A percentile compares a stretch with the other conserved stretches of the same genome.
These are phyloP conservation scores for Spencermartinsiella ligniputridi DNA, from an alignment of 1,139 yeast genomes.

Conservation along the genomic window DNA sequence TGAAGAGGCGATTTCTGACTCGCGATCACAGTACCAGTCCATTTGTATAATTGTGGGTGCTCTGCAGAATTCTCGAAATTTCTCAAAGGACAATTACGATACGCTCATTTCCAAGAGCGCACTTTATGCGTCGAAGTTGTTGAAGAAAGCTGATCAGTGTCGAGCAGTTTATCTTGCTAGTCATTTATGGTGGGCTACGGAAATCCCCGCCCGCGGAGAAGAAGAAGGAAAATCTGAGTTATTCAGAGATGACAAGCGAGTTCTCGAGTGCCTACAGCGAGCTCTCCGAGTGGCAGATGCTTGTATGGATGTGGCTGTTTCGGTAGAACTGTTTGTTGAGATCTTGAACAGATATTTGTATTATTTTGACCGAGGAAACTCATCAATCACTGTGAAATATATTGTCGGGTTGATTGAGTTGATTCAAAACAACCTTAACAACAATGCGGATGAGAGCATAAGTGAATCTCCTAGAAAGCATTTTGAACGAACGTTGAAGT, in stretches of 20 bases:
- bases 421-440: conserved; percentile 65
- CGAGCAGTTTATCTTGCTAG: conserved; percentile 84
- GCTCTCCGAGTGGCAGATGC: conserved; percentile 89
- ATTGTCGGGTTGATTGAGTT: conserved; percentile 84
- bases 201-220: conserved; percentile 46
- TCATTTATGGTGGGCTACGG: conserved; percentile 91
- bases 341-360: conserved; percentile 80
- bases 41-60: conserved; percentile 56
- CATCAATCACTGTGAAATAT: conserved; percentile 63
- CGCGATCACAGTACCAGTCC: conserved; percentile 54
- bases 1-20: conserved; percentile 72
- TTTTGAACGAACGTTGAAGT: conserved; percentile 64
- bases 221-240: conserved; percentile 39
- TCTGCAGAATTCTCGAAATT: conserved; percentile 54
- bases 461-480: conserved; percentile 44
- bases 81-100: conserved; percentile 63
- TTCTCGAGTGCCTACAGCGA: conserved; percentile 65
- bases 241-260: conserved; percentile 56
- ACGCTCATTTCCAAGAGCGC: conserved; percentile 80
- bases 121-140: conserved; percentile 77
- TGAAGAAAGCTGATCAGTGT: conserved; percentile 93
- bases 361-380: conserved; percentile 79
- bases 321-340: conserved; percentile 81
- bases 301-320: conserved; percentile 77
- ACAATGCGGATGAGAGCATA: conserved; percentile 33